These are phyloP conservation scores for Astrothelium subdiscretum DNA, from an alignment of 495 filamentous ascomycete species.

Conservation along the genomic window DNA sequence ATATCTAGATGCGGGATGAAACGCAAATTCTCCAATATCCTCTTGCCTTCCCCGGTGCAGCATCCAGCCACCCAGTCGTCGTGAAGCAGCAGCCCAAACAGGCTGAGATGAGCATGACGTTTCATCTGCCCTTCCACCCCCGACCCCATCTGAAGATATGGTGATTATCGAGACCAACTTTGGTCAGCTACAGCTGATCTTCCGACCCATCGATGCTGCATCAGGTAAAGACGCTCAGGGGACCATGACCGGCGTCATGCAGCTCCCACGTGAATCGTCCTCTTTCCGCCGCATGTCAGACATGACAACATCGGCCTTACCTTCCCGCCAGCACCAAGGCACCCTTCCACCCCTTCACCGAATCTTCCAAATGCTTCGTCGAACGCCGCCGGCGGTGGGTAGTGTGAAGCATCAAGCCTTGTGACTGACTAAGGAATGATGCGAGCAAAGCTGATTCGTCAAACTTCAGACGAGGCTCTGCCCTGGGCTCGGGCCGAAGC, in stretches of 20 bases:
- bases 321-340: background rate
- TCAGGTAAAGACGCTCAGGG: background rate
- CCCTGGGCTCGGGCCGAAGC: background rate
- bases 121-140: background rate
- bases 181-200: background rate
- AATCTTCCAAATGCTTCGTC: background rate
- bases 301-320: background rate
- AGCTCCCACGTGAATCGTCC: background rate
- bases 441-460: no score
- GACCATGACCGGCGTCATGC: background rate
- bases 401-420: no score
- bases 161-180: no score
- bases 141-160: no score
- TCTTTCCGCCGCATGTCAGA: constrained; percentile 2
- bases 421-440: background rate
- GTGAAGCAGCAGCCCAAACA: background rate
- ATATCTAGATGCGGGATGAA: background rate
- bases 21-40: no score
- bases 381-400: no score
- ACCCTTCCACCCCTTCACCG: background rate
- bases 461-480: background rate
- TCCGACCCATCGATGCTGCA: background rate
- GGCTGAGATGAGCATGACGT: constrained; percentile 1
- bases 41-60: background rate
- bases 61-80: background rate